Evolutionary conservation across 306 rosid genomes (phyloP).

Genomic region (Ochetophila trinervis): DNA sequence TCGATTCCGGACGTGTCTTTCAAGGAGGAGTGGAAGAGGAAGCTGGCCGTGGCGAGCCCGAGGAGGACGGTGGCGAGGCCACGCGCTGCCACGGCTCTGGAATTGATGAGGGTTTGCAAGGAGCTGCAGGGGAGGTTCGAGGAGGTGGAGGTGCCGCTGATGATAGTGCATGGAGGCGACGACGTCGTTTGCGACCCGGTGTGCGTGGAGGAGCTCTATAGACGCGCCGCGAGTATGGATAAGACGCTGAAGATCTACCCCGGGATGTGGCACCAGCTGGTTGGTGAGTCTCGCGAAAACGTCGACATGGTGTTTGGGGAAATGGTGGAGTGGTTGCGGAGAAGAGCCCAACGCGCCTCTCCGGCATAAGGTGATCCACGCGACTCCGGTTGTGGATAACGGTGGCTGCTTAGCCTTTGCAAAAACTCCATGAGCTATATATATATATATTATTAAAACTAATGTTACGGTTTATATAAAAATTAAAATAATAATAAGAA

Average conservation of each 20-base stretch:
- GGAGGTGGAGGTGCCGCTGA: conserved; percentile 80
- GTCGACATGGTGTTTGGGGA: conserved; percentile 75
- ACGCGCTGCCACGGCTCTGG: conserved; percentile 85
- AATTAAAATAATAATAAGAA: no score
- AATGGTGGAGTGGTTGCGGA: conserved; percentile 62
- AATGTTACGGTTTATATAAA: no score
- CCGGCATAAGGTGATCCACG: background rate
- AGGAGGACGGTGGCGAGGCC: conserved; percentile 58
- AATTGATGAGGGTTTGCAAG: conserved; percentile 68
- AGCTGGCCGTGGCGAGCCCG: conserved; percentile 75
- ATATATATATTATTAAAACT: no score
- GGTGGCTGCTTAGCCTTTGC: conserved; percentile 38
- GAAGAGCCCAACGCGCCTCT: conserved; percentile 30
- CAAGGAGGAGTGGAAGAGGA: conserved; percentile 82
- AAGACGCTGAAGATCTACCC: conserved; percentile 73
- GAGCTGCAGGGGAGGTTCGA: conserved; percentile 78
- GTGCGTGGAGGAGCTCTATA: conserved; percentile 61
- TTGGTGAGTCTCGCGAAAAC: conserved; percentile 56
- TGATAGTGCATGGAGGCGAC: conserved; percentile 68
- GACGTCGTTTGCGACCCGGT: conserved; percentile 86
- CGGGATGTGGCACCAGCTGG: conserved; percentile 89
- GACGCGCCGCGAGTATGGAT: conserved; percentile 73
- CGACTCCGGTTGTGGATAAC: conserved; percentile 20
- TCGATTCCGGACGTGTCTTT: conserved; percentile 76
- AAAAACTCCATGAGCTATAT: background rate